Percentiles rank a stretch among this genome's conserved stretches.
Evolutionary conservation across 805 yeast genomes (phyloP).

Genomic region (Candida nitratophila): DNA sequence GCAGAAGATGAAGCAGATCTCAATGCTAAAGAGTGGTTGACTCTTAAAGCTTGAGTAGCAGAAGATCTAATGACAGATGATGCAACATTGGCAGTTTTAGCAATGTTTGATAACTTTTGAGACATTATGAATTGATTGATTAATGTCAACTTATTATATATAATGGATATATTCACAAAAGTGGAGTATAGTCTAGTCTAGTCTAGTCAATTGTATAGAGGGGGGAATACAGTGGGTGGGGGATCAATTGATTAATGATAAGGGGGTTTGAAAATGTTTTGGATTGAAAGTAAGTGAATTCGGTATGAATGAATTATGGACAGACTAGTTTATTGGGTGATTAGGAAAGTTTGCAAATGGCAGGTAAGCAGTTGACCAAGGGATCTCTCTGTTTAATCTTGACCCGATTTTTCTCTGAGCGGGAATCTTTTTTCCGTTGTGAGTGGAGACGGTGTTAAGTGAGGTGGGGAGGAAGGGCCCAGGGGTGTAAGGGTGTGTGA

Average conservation of each 20-base stretch:
- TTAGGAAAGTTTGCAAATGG: no score
- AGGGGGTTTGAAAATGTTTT: no score
- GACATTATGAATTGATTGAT: constrained; percentile 1
- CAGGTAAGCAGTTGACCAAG: not conserved
- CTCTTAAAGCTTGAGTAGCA: constrained; percentile 6
- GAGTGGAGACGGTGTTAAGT: not conserved
- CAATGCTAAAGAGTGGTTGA: constrained; percentile 11
- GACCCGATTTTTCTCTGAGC: not conserved
- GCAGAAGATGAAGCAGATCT: constrained; percentile 31
- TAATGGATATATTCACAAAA: not conserved
- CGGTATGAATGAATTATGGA: no score
- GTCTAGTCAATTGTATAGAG: no score
- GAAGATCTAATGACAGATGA: constrained; percentile 19
- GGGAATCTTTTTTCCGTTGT: not conserved
- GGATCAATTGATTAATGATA: no score
- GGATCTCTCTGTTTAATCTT: not conserved
- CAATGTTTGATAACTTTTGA: constrained; percentile 24
- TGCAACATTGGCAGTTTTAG: constrained; percentile 33
- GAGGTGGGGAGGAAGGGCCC: not conserved
- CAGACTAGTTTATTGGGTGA: no score
- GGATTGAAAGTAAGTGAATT: no score
- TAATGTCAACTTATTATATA: no score
- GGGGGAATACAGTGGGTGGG: no score
- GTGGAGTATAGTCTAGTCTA: not conserved
- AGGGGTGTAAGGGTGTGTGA: no score